Percentiles rank a stretch among this genome's conserved stretches.
phyloP scores from a whole-genome alignment of 306 rosid genomes.

The Quillaja saponaria region DNA sequence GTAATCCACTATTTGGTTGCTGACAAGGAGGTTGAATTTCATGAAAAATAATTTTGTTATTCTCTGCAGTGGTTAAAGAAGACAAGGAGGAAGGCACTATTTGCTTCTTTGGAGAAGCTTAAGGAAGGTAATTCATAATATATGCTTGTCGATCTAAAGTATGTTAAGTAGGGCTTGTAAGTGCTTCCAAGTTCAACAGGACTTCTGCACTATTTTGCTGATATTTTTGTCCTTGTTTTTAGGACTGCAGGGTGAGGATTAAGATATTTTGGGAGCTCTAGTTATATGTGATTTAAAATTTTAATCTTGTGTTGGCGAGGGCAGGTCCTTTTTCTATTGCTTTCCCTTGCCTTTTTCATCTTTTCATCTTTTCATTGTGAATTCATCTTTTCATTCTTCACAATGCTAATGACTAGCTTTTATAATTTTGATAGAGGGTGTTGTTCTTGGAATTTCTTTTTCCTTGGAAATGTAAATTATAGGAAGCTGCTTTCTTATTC shows the following conservation, averaged over 20 bases:
- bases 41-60: slow-evolving; percentile 15
- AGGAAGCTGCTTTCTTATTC: too few species aligned
- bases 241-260: background rate
- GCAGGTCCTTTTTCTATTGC: too few species aligned
- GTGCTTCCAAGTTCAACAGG: background rate
- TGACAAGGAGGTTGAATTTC: slow-evolving; percentile 15
- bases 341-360: too few species aligned
- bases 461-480: too few species aligned
- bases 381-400: too few species aligned
- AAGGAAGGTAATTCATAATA: slow-evolving; percentile 68
- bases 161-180: background rate
- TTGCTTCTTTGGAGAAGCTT: slow-evolving; percentile 84
- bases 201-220: background rate
- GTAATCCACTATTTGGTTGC: background rate
- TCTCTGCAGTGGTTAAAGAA: slow-evolving; percentile 78
- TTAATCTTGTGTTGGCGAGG: too few species aligned
- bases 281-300: background rate
- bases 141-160: background rate
- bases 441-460: too few species aligned
- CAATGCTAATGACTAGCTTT: too few species aligned
- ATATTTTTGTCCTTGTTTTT: background rate
- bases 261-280: background rate
- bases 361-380: too few species aligned
- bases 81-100: slow-evolving; percentile 85
- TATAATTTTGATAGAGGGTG: too few species aligned